Conservation (phyloP, 768 basidiomycete species). For the Rhodotorula babjevae region DNA sequence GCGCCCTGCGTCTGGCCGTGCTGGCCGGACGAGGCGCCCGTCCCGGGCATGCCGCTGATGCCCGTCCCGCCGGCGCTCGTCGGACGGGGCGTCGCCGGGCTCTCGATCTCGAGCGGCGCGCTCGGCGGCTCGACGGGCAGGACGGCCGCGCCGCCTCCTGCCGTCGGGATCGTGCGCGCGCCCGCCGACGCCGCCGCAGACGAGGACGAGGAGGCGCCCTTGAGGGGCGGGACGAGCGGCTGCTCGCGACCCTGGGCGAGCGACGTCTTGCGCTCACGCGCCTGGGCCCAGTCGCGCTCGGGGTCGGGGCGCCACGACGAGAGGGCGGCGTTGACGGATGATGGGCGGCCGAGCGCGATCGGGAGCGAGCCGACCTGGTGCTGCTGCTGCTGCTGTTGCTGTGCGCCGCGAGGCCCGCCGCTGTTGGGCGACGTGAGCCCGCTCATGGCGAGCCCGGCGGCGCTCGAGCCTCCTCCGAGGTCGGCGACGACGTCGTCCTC, state of each 20-base stretch:
- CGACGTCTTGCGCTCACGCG: background rate
- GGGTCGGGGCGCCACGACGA: constrained; percentile 29
- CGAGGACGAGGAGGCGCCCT: too few relatives aligned
- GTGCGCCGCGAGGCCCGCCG: background rate
- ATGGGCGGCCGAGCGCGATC: constrained; percentile 21
- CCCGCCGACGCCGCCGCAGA: background rate
- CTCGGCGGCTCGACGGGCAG: background rate
- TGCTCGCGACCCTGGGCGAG: background rate
- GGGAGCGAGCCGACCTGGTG: constrained; percentile 30
- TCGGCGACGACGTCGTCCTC: background rate
- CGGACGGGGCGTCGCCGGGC: background rate
- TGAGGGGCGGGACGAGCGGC: too few relatives aligned
- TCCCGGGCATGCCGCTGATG: background rate
- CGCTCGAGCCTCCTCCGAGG: background rate
- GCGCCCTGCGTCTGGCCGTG: background rate
- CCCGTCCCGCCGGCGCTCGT: background rate
- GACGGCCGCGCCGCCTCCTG: background rate
- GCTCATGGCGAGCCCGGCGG: background rate
- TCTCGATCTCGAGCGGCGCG: constrained; percentile 13
- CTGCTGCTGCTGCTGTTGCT: background rate
- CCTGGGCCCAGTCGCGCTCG: constrained; percentile 23
- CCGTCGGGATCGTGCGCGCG: background rate
- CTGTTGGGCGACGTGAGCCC: background rate
- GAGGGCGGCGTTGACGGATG: constrained; percentile 6
- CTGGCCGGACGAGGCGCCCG: background rate